Base-by-base conservation (phyloP, 148 eudicot genomes). In the Rhododendron ferrugineum region DNA sequence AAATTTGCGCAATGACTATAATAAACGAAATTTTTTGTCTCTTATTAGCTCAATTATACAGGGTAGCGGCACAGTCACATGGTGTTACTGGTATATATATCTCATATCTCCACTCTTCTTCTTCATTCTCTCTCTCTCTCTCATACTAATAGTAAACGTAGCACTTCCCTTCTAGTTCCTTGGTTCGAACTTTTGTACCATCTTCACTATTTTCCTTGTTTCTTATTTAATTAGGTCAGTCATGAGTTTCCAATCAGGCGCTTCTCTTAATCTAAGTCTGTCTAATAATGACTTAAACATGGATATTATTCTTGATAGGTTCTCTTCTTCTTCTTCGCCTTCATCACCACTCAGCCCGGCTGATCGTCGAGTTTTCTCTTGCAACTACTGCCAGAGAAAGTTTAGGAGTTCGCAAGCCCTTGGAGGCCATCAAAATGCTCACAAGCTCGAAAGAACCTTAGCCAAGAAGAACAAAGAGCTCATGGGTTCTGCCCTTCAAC, bases 351-450 rank as follows among this genome's bases (percentile, higher is more conserved):
- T 72, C 10, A 85, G 90, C 82, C 88, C 86, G 78, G 66, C 49
- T 11, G 91, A 89, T 58, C 85, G 86, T 1, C 84, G 97, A 37
- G 88, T 94, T 32, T 94, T 93, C 78, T 90, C 97, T 5, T 93
- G 95, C 88, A 92, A 90, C 80, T 94, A 90, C 82, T 94, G 98
- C 84, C 86, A 91, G 37, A 93, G 95, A 23, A 94, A 91, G 84
- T 94, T 94, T 52, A 88, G 86, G 74, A 94, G 94, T 54, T 94
- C 95, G 3, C 98, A 94, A 88, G 98, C 98, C 1, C 91, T 94
- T 40, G 95, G 95, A 11, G 98, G 98, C n/a, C 98, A 94, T 86
- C 98, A 94, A 82, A 94, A 94, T 73, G 98, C 98, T 3, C 98
- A 94, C 79, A 94, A 93, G 81, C 91, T 94, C 5, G 95, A 94